Conservation (phyloP, 2,329 filamentous ascomycete genomes). For the Chlorencoelia australis region DNA sequence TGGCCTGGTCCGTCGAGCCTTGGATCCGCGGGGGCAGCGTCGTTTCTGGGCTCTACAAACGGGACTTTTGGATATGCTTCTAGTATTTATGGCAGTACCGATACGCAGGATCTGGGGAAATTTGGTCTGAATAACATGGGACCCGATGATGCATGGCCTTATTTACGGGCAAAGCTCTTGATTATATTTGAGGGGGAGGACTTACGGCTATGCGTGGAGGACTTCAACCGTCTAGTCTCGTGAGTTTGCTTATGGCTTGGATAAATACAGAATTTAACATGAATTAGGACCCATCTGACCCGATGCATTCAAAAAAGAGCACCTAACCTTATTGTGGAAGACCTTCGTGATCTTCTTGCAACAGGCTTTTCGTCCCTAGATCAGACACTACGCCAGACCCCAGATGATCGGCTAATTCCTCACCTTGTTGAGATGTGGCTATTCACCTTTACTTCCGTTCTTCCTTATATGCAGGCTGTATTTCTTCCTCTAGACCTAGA, state of each 20-base stretch:
- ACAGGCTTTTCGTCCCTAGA: slow-evolving; percentile 82
- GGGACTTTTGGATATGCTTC: slow-evolving; percentile 19
- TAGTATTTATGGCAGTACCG: slow-evolving; percentile 37
- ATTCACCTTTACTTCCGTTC: slow-evolving; percentile 77
- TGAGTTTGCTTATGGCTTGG: slow-evolving; percentile 17
- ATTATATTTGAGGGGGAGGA: slow-evolving; percentile 77
- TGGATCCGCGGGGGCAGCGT: slow-evolving; percentile 33
- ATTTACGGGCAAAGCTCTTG: slow-evolving; percentile 64
- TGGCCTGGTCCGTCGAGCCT: slow-evolving; percentile 47
- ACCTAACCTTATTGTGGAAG: slow-evolving; percentile 63
- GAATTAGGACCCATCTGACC: slow-evolving; percentile 54
- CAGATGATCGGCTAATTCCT: slow-evolving; percentile 83
- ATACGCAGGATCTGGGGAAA: slow-evolving; percentile 44
- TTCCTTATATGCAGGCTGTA: slow-evolving; percentile 91
- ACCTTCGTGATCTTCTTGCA: slow-evolving; percentile 63
- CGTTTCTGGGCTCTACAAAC: slow-evolving; percentile 23
- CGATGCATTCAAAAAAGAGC: slow-evolving; percentile 66
- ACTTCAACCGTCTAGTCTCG: slow-evolving; percentile 71
- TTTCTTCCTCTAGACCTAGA: slow-evolving; percentile 90
- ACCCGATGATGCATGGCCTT: slow-evolving; percentile 72
- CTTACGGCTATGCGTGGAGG: slow-evolving; percentile 68
- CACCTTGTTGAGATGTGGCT: slow-evolving; percentile 91
- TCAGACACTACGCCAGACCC: slow-evolving; percentile 65
- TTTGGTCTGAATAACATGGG: slow-evolving; percentile 62
- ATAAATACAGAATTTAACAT: background rate